Base-by-base conservation (phyloP, 345 rosid genomes). In the Salix brachista region DNA sequence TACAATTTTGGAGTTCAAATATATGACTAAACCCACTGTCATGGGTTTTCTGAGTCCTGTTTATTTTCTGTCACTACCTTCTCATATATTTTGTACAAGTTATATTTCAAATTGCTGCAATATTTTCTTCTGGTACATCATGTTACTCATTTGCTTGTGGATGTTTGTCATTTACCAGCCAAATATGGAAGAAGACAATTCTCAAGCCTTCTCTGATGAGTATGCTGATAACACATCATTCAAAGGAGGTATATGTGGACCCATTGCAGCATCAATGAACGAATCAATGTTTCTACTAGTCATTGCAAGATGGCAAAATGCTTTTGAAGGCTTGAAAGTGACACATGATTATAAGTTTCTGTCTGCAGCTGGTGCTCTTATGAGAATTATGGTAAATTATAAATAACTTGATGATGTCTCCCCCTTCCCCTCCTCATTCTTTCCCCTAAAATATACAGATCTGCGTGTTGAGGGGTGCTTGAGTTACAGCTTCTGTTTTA, bases 271-370 rank as follows among this genome's bases (percentile, higher is more conserved):
- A 83, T 82, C 99, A 64, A 90, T 93, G 86, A 89, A 92, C 74
- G 98, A 96, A 83, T 86, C 93, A 68, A 92, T 93, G 99, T 93
- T 96, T 84, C 65, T 67, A 70, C 87, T 96, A 69, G 90, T 96
- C 80, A 80, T 88, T 74, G 92, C 96, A 56, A 93, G 85, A 78
- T 96, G 99, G 99, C 92, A 89, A 64, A 61, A 67, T 82, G 92
- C 94, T 68, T 91, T 89, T 87, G 97, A 96, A 69, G 89, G 88
- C 79, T 85, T 92, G 86, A 93, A 96, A 84, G 91, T 93, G 84
- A 91, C 97, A 75, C 88, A 92, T 65, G 89, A 90, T 78, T 90
- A 83, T 84, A 89, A 83, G 85, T 93, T 91, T 86, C 74, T 93
- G 67, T 91, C 92, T 67, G 96, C 93, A 66, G 88, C 92, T 5